Evolutionary conservation across 352 stramenopile species (phyloP).

Genomic region (Phytophthora gonapodyides): DNA sequence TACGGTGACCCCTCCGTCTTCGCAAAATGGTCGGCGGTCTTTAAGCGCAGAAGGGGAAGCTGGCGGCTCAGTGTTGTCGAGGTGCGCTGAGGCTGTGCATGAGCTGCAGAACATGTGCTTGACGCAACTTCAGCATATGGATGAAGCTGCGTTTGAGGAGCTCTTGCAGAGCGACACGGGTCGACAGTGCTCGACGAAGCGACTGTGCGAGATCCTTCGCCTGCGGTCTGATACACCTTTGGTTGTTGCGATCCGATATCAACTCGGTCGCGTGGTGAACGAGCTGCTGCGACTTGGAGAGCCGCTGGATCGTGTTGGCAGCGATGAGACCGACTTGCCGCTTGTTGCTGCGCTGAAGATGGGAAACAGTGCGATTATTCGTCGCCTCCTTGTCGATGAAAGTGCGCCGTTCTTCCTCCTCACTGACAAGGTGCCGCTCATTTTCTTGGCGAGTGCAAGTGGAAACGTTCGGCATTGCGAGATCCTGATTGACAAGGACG

Average conservation of each 20-base stretch:
- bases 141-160: constrained; percentile 57
- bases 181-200: constrained; percentile 65
- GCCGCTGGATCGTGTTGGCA: constrained; percentile 47
- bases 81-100: constrained; percentile 35
- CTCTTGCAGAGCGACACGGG: constrained; percentile 69
- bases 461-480: constrained; percentile 74
- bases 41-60: constrained; percentile 8
- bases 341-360: constrained; percentile 73
- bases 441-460: constrained; percentile 75
- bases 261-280: constrained; percentile 80
- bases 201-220: constrained; percentile 65
- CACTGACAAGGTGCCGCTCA: constrained; percentile 77
- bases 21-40: constrained; percentile 24
- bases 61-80: constrained; percentile 12
- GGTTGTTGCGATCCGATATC: constrained; percentile 79
- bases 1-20: constrained; percentile 16
- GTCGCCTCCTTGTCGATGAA: constrained; percentile 72
- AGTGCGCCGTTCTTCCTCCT: constrained; percentile 72
- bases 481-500: constrained; percentile 64
- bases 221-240: constrained; percentile 66
- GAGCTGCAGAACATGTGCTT: constrained; percentile 63
- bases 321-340: constrained; percentile 62
- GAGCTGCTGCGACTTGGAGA: constrained; percentile 65
- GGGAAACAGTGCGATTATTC: constrained; percentile 76
- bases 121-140: constrained; percentile 49